Evolutionary conservation across 805 yeast species (phyloP), one percentile per base, ranked within the genome.

Genomic region (Pichia exigua): DNA sequence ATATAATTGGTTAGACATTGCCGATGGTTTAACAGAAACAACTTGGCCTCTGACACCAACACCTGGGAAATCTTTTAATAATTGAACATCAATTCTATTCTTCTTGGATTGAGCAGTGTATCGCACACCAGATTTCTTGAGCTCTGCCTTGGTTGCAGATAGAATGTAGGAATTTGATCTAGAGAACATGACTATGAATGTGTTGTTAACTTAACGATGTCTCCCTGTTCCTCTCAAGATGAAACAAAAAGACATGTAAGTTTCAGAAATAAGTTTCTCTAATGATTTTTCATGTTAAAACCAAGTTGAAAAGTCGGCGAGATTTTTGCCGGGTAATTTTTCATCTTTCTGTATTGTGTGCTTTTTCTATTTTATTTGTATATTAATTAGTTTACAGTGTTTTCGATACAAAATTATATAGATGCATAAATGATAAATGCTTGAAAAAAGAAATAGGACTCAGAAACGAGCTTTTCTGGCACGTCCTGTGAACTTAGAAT

Each of bases 401-500:
- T 30, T 30, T 38, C 40, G 3, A n/a, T 38, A 38, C 41, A 22
- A 30, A 11, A 7, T 3, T 30, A 15, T 30, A 13, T 30, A 30
- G 12, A 30, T 30, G 4, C 13, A 30, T 30, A 30, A 12, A 15
- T 30, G 35, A 13, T 12, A 7, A 30, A 13, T 30, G 35, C 2
- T 13, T 30, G 35, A 30, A 30, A 30, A 13, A n/a, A 13, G 35
- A 13, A 13, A 13, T 5, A 12, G 30, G 24, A 13, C n/a, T 56
- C 27, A 85, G 66, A 86, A 85, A 61, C 79, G 73, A 12, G 85
- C 77, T 58, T 79, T 75, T 71, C 95, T 77, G 70, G 78, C 80
- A 72, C 99, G 81, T 47, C 95, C 98, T 3, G 97, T 87, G 69
- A 84, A 92, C 66, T 85, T 87, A 53, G 96, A 87, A 66, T 94